Evolutionary conservation across 2,329 filamentous ascomycete species (phyloP).

Genomic region (Colletotrichum graminicola): DNA sequence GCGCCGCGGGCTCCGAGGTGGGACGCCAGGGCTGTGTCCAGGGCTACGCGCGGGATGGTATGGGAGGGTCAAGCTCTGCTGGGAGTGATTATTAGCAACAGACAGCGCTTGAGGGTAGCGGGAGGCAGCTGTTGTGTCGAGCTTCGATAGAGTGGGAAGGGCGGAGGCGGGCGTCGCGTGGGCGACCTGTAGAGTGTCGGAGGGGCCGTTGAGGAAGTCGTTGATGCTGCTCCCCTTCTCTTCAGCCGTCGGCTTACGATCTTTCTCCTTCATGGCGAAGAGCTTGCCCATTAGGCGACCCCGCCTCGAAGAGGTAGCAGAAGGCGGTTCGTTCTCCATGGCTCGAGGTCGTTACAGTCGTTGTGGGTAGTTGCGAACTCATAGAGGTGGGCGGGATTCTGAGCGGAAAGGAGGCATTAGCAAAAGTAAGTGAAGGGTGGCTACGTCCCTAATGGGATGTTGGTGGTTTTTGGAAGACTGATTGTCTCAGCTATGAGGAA

Average conservation of each 20-base stretch:
- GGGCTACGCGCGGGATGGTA: slow-evolving; percentile 58
- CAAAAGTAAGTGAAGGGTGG: slow-evolving; percentile 4
- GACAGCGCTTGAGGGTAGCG: slow-evolving; percentile 68
- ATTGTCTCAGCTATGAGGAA: not conserved
- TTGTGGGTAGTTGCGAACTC: slow-evolving; percentile 22
- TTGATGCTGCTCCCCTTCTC: slow-evolving; percentile 63
- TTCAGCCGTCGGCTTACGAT: slow-evolving; percentile 53
- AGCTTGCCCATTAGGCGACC: slow-evolving; percentile 74
- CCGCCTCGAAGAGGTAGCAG: slow-evolving; percentile 58
- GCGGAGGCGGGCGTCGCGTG: slow-evolving; percentile 60
- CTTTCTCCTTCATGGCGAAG: slow-evolving; percentile 64
- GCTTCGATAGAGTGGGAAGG: slow-evolving; percentile 60
- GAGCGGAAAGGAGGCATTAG: slow-evolving; percentile 15
- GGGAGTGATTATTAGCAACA: slow-evolving; percentile 55
- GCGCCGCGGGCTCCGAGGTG: slow-evolving; percentile 56
- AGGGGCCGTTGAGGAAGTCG: slow-evolving; percentile 68
- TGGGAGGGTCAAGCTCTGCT: slow-evolving; percentile 60
- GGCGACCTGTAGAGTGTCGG: slow-evolving; percentile 67
- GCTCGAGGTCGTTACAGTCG: slow-evolving; percentile 40
- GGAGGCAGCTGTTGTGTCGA: slow-evolving; percentile 67
- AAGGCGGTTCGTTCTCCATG: slow-evolving; percentile 62
- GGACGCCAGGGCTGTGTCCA: slow-evolving; percentile 32
- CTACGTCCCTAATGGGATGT: slow-evolving; percentile 20
- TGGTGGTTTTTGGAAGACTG: not conserved
- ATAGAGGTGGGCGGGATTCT: slow-evolving; percentile 32